Evolutionary conservation across 2,329 filamentous ascomycete genomes (phyloP).

Genomic region (Cladophialophora immunda): DNA sequence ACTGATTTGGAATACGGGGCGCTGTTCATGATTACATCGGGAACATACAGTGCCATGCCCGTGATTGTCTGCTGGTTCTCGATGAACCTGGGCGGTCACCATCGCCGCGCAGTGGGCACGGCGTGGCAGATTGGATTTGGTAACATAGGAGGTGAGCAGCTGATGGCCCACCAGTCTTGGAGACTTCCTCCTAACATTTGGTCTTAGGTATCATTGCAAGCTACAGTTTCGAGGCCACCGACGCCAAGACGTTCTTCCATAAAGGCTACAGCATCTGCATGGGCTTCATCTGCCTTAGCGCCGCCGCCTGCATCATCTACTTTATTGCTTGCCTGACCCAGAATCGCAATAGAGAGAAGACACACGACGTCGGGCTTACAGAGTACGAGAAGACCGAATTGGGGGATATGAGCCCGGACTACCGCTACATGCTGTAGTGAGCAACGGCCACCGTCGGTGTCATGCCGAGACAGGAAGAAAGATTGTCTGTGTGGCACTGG

Average conservation of each 20-base stretch:
- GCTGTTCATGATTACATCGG: constrained; percentile 42
- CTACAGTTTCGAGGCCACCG: constrained; percentile 56
- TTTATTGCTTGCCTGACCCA: constrained; percentile 48
- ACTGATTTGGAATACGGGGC: constrained; percentile 43
- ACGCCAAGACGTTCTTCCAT: constrained; percentile 41
- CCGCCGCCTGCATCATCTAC: constrained; percentile 48
- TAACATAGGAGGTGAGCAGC: constrained; percentile 51
- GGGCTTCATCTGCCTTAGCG: constrained; percentile 41
- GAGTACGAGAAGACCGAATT: constrained; percentile 43
- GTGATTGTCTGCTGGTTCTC: constrained; percentile 61
- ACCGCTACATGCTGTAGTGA: constrained; percentile 39
- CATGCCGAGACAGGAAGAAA: not conserved
- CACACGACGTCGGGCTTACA: constrained; percentile 38
- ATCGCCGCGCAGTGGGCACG: constrained; percentile 57
- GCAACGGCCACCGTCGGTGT: not conserved
- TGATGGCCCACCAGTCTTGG: not conserved
- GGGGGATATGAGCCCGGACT: constrained; percentile 41
- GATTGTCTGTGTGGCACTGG: too few species aligned
- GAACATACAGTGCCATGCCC: constrained; percentile 41
- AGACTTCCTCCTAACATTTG: constrained; percentile 46
- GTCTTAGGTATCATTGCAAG: constrained; percentile 59
- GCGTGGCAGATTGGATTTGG: constrained; percentile 62
- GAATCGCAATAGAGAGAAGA: constrained; percentile 52
- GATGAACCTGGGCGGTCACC: constrained; percentile 63
- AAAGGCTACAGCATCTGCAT: constrained; percentile 42